Conservation (phyloP, 2,329 filamentous ascomycete species). For the Xylariaceae sp. region DNA sequence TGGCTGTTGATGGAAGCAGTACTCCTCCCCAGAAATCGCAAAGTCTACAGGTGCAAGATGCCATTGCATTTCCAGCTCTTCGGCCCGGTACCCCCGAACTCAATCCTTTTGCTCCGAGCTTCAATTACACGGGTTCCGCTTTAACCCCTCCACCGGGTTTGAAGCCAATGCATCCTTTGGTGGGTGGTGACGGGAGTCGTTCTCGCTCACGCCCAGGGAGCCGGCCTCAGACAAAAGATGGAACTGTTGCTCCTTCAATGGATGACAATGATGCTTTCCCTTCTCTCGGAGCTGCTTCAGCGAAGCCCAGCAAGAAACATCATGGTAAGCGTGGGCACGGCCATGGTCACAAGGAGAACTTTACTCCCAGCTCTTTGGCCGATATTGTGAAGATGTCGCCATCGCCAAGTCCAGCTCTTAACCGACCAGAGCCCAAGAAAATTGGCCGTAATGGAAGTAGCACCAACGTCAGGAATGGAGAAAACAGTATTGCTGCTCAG, state of each 20-base stretch:
- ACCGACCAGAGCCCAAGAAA: slow-evolving; percentile 58
- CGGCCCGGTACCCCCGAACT: slow-evolving; percentile 57
- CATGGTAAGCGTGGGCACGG: slow-evolving; percentile 87
- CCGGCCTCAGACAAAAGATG: slow-evolving; percentile 62
- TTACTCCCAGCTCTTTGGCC: slow-evolving; percentile 72
- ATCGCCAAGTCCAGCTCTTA: slow-evolving; percentile 64
- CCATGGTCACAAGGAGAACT: slow-evolving; percentile 64
- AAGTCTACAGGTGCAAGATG: slow-evolving; percentile 76
- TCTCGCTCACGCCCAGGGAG: slow-evolving; percentile 81
- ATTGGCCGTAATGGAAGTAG: slow-evolving; percentile 61
- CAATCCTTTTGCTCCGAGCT: slow-evolving; percentile 47
- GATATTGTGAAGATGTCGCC: slow-evolving; percentile 96
- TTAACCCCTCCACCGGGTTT: slow-evolving; percentile 68
- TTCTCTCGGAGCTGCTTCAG: slow-evolving; percentile 70
- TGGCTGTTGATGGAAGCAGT: slow-evolving; percentile 66
- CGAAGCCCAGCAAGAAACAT: slow-evolving; percentile 82
- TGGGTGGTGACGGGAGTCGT: slow-evolving; percentile 57
- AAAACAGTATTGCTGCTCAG: slow-evolving; percentile 77
- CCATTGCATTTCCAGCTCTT: slow-evolving; percentile 79
- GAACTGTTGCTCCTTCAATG: slow-evolving; percentile 68
- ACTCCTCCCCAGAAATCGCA: slow-evolving; percentile 64
- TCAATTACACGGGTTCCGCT: slow-evolving; percentile 50
- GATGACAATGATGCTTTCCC: slow-evolving; percentile 97
- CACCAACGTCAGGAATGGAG: slow-evolving; percentile 60
- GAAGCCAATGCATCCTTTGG: slow-evolving; percentile 54